These are phyloP conservation scores for Bipolaris oryzae DNA, from an alignment of 2,329 filamentous ascomycete species.

Conservation along the genomic window DNA sequence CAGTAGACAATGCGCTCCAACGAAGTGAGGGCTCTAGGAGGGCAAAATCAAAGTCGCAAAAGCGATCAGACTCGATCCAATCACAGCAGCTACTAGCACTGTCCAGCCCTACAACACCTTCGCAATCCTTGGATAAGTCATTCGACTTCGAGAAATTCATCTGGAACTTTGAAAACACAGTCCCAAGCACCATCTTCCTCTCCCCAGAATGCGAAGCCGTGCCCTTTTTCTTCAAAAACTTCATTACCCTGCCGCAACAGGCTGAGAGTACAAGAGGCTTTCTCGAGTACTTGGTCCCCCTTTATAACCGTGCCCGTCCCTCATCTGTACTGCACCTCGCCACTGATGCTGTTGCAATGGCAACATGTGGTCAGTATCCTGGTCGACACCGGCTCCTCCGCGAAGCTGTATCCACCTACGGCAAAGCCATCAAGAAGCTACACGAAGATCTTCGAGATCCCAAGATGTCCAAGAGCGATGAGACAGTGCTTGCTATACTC, in stretches of 20 bases:
- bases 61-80: conserved; percentile 15
- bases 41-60: conserved; percentile 20
- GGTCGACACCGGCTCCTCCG: conserved; percentile 40
- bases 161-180: conserved; percentile 37
- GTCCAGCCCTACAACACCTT: conserved; percentile 23
- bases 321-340: conserved; percentile 50
- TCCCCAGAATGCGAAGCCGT: conserved; percentile 47
- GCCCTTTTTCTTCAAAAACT: conserved; percentile 52
- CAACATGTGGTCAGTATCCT: conserved; percentile 48
- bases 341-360: conserved; percentile 48
- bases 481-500: conserved; percentile 48
- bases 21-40: conserved; percentile 10
- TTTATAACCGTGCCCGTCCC: conserved; percentile 44
- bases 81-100: conserved; percentile 31
- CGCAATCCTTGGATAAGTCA: conserved; percentile 17
- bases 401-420: conserved; percentile 46
- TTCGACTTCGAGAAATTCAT: conserved; percentile 38
- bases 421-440: conserved; percentile 46
- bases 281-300: conserved; percentile 47
- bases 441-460: conserved; percentile 48
- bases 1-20: conserved; percentile 13
- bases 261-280: conserved; percentile 48
- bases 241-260: conserved; percentile 47
- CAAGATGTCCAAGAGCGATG: conserved; percentile 43
- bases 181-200: conserved; percentile 36